Evolutionary conservation across 1,284 basidiomycete genomes (phyloP), one percentile per base, ranked within the genome.

Genomic region (Sanghuangporus weigelae): DNA sequence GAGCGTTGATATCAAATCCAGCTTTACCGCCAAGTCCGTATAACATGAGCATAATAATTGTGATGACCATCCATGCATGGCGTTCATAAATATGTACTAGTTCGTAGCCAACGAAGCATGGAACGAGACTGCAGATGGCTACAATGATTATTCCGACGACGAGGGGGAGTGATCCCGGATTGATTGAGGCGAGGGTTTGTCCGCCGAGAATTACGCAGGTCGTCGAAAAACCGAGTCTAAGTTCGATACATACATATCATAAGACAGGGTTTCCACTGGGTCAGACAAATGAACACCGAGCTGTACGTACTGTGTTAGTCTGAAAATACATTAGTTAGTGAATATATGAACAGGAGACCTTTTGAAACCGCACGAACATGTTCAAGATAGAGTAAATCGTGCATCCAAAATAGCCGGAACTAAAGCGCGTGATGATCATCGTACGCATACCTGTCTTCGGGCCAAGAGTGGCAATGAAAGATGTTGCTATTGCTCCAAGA

Each of bases 391-490:
- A 81, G 68, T 84, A 84, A 61, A 87, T 75, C 12, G 77, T 78
- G 0, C 81, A 79, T 10, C 84, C 84, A 40, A 81, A 69, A 67
- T 82, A 86, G 4, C 84, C 85, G 2, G 83, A 83, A 62, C 80
- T 81, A 68, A 79, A 86, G 1, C 84, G 76, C 3, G 77, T 73
- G 63, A 82, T 81, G 59, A 82, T 70, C 83, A 89, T 87, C 0
- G 85, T 87, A 7, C 86, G 78, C 56, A 89, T 71, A 5, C 87
- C 87, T 0, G 83, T 82, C 67, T 76, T 73, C 0, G 86, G 85
- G 0, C 86, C 86, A 14, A 89, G 77, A 1, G 78, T 84, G 11
- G 84, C 81, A 56, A 85, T 79, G 69, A 84, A 84, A 0, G 81
- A 79, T 0, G 78, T 78, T n/a, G 74, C 63, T 55, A 77, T 56